Evolutionary conservation across 495 filamentous ascomycete genomes (phyloP), one percentile per base, ranked within the genome.

Genomic region (Antarctomyces pellizariae): DNA sequence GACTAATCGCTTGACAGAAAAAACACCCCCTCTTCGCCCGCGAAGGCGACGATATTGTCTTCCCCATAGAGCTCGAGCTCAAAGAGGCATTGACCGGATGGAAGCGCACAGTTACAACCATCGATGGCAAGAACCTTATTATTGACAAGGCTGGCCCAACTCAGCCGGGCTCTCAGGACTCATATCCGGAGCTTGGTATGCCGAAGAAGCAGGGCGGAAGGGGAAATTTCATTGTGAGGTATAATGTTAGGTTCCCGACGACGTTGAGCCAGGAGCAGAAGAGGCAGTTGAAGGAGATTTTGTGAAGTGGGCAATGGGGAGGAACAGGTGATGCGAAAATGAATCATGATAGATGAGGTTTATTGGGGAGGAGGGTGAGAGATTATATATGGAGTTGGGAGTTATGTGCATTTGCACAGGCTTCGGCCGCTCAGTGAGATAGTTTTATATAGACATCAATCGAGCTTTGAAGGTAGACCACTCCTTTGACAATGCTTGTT

Each of bases 61-160:
- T 68, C 29, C 71, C 60, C 0, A 56, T 95, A 38, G 70, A 83
- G 2, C 50, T 97, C 7, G 68, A 67, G 19, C 63, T 97, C n/a
- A 93, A 92, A 44, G 86, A 95, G 53, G 79, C 86, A n/a, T 54
- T 97, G 13, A 91, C 83, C 0, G 86, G 86, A 30, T 97, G 86
- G 86, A 65, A 68, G 34, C 69, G 75, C 18, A 84, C 76, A 19
- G 61, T 97, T 10, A 67, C 65, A n/a, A 97, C 89, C 6, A 93
- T 97, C 32, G 86, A 95, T 40, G 75, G 74, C 34, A 84, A 80
- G 43, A 69, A 75, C 31, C 49, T 95, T 32, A 60, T 53, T 16
- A 62, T 95, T 30, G 57, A 67, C 3, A 75, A 75, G 39, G 53
- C 62, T 7, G 84, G 84, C 0, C 84, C 83, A 0, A 95, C 84